Evolutionary conservation across 495 filamentous ascomycete genomes (phyloP).

Genomic region (Lepraria neglecta): DNA sequence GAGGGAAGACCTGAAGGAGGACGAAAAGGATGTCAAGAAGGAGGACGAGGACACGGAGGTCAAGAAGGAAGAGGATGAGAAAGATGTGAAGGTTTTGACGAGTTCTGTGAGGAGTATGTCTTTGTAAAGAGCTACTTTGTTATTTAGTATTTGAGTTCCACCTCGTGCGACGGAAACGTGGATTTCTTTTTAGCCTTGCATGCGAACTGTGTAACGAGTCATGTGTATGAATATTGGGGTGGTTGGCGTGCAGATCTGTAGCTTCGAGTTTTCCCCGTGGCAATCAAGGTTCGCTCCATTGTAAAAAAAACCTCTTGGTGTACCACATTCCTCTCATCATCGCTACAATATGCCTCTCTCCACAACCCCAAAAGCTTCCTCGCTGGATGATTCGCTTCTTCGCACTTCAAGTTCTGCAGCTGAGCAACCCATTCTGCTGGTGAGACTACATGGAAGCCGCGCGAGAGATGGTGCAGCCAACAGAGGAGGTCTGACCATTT

Average conservation of each 20-base stretch:
- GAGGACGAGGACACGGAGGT: not conserved
- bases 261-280: too few relatives aligned
- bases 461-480: constrained; percentile 35
- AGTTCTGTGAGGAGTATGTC: not conserved
- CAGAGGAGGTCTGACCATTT: constrained; percentile 42
- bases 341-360: constrained; percentile 35
- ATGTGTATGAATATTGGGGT: too few relatives aligned
- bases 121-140: too few relatives aligned
- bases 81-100: constrained; percentile 3
- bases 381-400: constrained; percentile 32
- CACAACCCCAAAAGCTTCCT: constrained; percentile 44
- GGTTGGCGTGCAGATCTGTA: too few relatives aligned
- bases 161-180: too few relatives aligned
- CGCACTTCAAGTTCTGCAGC: constrained; percentile 32
- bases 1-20: not conserved
- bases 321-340: constrained; percentile 15
- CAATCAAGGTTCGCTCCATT: constrained; percentile 27
- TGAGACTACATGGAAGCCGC: constrained; percentile 36
- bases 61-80: not conserved
- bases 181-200: too few relatives aligned
- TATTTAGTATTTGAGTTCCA: too few relatives aligned
- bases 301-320: constrained; percentile 30
- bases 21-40: not conserved
- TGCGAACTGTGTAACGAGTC: too few relatives aligned
- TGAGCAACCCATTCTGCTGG: constrained; percentile 39